These are phyloP conservation scores for Naganishia randhawae DNA, from an alignment of 768 basidiomycete genomes.

Conservation along the genomic window DNA sequence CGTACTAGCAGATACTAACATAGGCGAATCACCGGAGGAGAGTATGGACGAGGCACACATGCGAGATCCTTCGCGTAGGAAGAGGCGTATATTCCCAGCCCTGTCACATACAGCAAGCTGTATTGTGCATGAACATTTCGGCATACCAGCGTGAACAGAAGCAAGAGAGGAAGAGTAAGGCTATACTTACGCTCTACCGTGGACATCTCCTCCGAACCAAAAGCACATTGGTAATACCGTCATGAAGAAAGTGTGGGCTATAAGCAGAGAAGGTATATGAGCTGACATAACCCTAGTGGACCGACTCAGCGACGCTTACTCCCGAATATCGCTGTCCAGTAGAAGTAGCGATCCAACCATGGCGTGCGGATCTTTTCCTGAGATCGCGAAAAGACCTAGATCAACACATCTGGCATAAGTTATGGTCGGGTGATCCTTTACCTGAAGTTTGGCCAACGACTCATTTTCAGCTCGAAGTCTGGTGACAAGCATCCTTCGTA, in stretches of 20 bases:
- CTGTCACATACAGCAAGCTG: constrained; percentile 67
- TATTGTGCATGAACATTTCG: background rate
- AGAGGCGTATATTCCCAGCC: constrained; percentile 76
- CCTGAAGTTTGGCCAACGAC: constrained; percentile 45
- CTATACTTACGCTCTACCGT: constrained; percentile 66
- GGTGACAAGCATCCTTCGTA: constrained; percentile 37
- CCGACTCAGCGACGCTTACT: constrained; percentile 36
- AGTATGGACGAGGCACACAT: constrained; percentile 83
- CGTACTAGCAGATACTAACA: constrained; percentile 57
- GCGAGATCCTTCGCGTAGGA: constrained; percentile 84
- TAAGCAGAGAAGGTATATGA: background rate
- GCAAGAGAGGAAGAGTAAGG: background rate
- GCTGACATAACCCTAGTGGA: background rate
- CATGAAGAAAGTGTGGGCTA: constrained; percentile 71
- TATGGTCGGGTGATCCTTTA: constrained; percentile 17
- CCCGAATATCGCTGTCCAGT: constrained; percentile 50
- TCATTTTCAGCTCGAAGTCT: constrained; percentile 40
- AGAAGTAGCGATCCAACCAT: constrained; percentile 46
- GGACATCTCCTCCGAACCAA: constrained; percentile 75
- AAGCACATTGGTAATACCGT: constrained; percentile 75
- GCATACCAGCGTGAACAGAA: background rate
- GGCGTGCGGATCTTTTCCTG: constrained; percentile 32
- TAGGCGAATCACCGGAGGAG: constrained; percentile 84
- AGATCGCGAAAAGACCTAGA: too few species aligned
- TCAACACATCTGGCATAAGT: too few species aligned